phyloP scores from a whole-genome alignment of 2,329 filamentous ascomycete species.

The Fusarium succisae region DNA sequence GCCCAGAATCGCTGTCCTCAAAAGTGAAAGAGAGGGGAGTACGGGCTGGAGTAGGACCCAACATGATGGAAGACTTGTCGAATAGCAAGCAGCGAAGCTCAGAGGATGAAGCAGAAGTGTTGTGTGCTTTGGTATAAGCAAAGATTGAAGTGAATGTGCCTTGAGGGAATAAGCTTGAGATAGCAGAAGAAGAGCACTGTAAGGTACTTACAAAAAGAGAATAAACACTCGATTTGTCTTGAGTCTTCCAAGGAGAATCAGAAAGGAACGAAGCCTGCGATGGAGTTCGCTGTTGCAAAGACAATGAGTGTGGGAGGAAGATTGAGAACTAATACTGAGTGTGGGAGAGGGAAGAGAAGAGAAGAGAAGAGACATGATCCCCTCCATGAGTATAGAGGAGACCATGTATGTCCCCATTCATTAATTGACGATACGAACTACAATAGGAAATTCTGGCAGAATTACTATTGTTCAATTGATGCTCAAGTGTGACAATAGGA shows the following conservation, averaged over 20 bases:
- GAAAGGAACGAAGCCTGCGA: neutral
- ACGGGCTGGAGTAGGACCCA: neutral
- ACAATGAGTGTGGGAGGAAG: neutral
- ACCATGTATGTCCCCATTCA: neutral
- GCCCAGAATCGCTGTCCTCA: neutral
- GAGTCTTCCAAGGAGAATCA: neutral
- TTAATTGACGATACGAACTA: neutral
- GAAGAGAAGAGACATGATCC: neutral
- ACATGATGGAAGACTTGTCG: neutral
- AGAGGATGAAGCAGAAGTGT: neutral
- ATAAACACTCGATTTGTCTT: neutral
- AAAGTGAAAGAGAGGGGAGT: slow-evolving; percentile 6
- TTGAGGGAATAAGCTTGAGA: neutral
- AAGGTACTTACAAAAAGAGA: slow-evolving; percentile 4
- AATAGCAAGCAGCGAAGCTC: neutral
- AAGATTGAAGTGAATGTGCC: neutral
- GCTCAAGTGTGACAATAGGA: slow-evolving; percentile 15
- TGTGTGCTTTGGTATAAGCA: neutral
- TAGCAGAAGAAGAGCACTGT: neutral
- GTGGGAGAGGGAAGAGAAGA: neutral
- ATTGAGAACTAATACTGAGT: neutral
- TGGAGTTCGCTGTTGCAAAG: neutral
- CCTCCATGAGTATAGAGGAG: neutral
- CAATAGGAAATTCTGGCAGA: neutral
- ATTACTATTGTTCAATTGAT: slow-evolving; percentile 16